Base-by-base conservation (phyloP, 116 monocot species). In the Dioscorea cayenensis region DNA sequence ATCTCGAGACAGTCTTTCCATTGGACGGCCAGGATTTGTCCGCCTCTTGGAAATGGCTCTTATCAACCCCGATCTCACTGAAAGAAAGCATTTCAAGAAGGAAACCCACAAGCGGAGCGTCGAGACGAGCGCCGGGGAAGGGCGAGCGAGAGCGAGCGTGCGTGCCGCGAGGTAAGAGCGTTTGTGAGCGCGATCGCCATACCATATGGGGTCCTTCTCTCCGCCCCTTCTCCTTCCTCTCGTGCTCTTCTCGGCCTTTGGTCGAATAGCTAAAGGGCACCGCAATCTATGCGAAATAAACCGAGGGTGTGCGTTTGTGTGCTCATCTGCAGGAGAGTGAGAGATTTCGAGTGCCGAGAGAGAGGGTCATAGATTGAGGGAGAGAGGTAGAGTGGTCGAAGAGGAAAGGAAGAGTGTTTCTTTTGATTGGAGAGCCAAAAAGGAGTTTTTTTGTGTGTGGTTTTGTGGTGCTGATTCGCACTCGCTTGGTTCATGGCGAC, bases 401-500 rank as follows among this genome's bases (percentile, higher is more conserved):
- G 62, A 62, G 25, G 62, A 62, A 20, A 50, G 51, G 17, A 50
- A 49, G 49, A 14, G 50, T 49, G 48, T 5, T 21, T 28, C 21
- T 62, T 23, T 22, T 20, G 14, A 20, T 12, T 0, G 36, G 49
- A 23, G 69, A 52, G 69, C 21, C 55, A 16, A 11, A 65, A 3
- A 65, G 32, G 35, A 0, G 0, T 3, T 65, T 16, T 14, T 35
- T 65, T 28, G 11, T 35, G 7, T 5, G 32, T 65, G 23, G 20
- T 63, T 32, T 48, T 69, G 69, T 3, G 68, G 49, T 68, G 10
- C 38, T 19, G 28, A 52, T 69, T 52, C 75, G 43, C 80, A 80
- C 43, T 48, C 50, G 76, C 66, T 6, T 20, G 32, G 18, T 38
- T 61, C 66, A 92, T 92, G 92, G 90, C 91, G 55, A 89, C 71